Percentiles rank a stretch among this genome's conserved stretches.
phyloP scores from a whole-genome alignment of 139 green algal species.

The Tetratostichococcus sp. region DNA sequence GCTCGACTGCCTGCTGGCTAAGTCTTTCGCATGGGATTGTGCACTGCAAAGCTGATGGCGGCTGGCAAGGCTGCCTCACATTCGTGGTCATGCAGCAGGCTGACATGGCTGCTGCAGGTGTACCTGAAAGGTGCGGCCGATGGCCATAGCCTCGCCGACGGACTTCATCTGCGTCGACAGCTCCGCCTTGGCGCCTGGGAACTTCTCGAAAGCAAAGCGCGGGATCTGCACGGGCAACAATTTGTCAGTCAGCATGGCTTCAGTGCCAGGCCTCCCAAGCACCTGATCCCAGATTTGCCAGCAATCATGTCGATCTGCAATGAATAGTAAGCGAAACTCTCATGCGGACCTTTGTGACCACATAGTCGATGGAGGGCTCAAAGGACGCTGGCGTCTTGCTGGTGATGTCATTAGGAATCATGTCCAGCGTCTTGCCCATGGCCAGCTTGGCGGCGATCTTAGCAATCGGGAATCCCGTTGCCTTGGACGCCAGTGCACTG shows the following conservation, averaged over 20 bases:
- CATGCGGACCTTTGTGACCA: slow-evolving; percentile 89
- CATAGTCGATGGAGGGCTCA: slow-evolving; percentile 99
- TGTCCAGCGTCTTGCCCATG: slow-evolving; percentile 94
- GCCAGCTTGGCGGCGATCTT: slow-evolving; percentile 99
- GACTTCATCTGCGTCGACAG: slow-evolving; percentile 94
- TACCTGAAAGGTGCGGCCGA: slow-evolving; percentile 90
- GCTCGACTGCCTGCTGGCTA: too few relatives aligned
- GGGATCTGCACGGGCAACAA: slow-evolving; percentile 50
- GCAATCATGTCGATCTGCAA: background rate
- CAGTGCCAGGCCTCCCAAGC: too few relatives aligned
- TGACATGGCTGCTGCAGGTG: too few relatives aligned
- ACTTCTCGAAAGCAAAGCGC: slow-evolving; percentile 98
- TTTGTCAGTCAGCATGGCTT: too few relatives aligned
- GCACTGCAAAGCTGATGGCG: too few relatives aligned
- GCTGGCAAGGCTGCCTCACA: too few relatives aligned
- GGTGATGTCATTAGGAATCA: slow-evolving; percentile 99
- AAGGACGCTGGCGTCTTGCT: slow-evolving; percentile 96
- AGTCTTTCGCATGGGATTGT: too few relatives aligned
- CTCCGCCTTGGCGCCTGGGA: slow-evolving; percentile 82
- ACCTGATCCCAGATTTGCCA: too few relatives aligned
- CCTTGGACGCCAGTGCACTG: slow-evolving; percentile 97
- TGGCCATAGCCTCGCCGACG: slow-evolving; percentile 98
- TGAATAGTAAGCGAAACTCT: too few relatives aligned
- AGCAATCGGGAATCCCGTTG: slow-evolving; percentile 96
- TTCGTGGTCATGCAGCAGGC: too few relatives aligned